Conservation (phyloP, 2,329 filamentous ascomycete genomes). For the Mollisiaceae sp. region DNA sequence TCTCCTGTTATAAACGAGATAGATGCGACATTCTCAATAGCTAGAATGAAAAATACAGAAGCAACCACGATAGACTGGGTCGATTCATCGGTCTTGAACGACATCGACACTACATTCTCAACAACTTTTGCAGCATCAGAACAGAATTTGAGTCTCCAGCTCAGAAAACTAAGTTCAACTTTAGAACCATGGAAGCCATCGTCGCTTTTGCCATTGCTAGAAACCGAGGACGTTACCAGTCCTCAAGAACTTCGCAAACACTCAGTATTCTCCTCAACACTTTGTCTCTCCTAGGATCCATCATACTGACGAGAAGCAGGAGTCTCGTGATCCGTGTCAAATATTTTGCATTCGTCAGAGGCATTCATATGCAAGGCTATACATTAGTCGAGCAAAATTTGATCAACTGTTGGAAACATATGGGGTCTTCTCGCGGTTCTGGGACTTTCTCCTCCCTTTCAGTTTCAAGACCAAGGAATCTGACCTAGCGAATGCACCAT, state of each 20-base stretch:
- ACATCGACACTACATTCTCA: slow-evolving; percentile 13
- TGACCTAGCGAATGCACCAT: slow-evolving; percentile 24
- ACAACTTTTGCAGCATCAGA: slow-evolving; percentile 12
- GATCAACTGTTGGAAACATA: slow-evolving; percentile 15
- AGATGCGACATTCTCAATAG: no score
- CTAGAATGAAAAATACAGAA: no score
- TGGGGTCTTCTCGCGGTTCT: slow-evolving; percentile 21
- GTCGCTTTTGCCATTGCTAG: neutral
- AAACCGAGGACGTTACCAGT: neutral
- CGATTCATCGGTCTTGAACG: slow-evolving; percentile 8
- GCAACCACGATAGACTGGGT: slow-evolving; percentile 12
- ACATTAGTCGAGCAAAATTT: slow-evolving; percentile 22
- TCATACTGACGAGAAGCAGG: slow-evolving; percentile 5
- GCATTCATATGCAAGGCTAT: slow-evolving; percentile 25
- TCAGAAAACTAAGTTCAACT: slow-evolving; percentile 1
- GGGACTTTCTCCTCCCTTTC: slow-evolving; percentile 31
- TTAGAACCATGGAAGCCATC: neutral
- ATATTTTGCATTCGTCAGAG: slow-evolving; percentile 26
- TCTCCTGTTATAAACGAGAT: no score
- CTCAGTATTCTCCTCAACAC: no score
- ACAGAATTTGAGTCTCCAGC: slow-evolving; percentile 6
- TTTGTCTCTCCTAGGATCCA: neutral
- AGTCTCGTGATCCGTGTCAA: slow-evolving; percentile 21
- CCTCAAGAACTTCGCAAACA: neutral
- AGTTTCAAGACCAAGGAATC: slow-evolving; percentile 28